Conservation (phyloP, 805 yeast species). For the Clavispora vitiphila region DNA sequence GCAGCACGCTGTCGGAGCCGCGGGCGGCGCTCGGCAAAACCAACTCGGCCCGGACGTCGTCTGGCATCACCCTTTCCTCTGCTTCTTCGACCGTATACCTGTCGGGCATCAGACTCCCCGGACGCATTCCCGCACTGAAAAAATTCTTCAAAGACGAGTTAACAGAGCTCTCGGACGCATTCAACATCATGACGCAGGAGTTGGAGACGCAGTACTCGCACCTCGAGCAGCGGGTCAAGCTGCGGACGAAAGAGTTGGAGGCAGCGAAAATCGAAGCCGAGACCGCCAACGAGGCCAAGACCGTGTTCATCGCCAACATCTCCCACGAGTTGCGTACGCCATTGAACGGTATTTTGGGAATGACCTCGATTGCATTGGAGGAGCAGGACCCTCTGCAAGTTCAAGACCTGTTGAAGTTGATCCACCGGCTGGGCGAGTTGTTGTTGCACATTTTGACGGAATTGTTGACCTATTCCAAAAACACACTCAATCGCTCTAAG, state of each 20-base stretch:
- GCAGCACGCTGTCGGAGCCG: neutral
- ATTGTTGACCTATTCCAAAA: conserved; percentile 85
- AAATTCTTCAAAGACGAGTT: conserved; percentile 74
- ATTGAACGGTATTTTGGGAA: conserved; percentile 90
- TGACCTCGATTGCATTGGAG: conserved; percentile 91
- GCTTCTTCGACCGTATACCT: conserved; percentile 34
- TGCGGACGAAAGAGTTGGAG: conserved; percentile 83
- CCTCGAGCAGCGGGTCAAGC: conserved; percentile 81
- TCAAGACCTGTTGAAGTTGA: conserved; percentile 71
- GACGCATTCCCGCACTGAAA: conserved; percentile 29
- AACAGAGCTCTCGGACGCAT: conserved; percentile 81
- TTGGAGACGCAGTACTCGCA: conserved; percentile 77
- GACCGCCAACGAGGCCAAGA: conserved; percentile 93
- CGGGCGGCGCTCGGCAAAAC: conserved; percentile 5
- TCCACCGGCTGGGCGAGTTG: conserved; percentile 88
- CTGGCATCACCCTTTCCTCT: conserved; percentile 25
- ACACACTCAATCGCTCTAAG: conserved; percentile 77
- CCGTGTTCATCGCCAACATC: conserved; percentile 86
- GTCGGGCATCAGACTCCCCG: conserved; percentile 37
- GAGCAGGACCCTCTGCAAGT: conserved; percentile 67
- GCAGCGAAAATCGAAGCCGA: conserved; percentile 87
- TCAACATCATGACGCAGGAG: conserved; percentile 87
- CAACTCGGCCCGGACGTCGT: conserved; percentile 25
- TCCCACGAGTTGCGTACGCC: conserved; percentile 96
- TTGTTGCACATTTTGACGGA: conserved; percentile 87